Conservation (phyloP, 257 asterid species). For the Paraleonurus japonicus region DNA sequence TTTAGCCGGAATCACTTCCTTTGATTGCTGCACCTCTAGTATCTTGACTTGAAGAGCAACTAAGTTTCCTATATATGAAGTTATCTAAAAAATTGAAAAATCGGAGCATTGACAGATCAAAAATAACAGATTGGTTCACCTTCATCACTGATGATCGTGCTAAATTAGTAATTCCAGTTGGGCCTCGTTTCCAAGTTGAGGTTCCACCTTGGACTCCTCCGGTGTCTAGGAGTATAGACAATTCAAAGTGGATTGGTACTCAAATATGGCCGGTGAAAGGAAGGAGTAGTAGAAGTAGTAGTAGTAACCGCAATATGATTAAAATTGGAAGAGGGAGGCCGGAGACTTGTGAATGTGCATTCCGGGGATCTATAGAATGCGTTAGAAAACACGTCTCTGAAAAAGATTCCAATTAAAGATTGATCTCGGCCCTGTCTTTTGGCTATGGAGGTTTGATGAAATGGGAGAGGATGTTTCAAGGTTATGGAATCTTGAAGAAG, state of each 20-base stretch:
- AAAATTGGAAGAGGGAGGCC: conserved; percentile 32
- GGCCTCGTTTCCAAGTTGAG: conserved; percentile 39
- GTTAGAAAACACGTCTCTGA: conserved; percentile 23
- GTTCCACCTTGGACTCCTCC: conserved; percentile 28
- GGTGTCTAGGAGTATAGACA: background rate
- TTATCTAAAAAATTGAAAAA: background rate
- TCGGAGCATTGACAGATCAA: background rate
- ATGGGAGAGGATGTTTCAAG: conserved; percentile 41
- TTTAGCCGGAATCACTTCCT: background rate
- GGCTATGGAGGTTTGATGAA: conserved; percentile 35
- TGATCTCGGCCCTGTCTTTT: conserved; percentile 26
- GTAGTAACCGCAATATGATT: background rate
- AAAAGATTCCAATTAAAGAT: conserved; percentile 12
- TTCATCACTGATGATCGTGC: conserved; percentile 26
- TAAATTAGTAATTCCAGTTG: conserved; percentile 28
- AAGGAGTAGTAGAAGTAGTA: background rate
- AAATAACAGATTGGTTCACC: conserved; percentile 21
- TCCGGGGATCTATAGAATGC: conserved; percentile 22
- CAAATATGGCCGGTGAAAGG: conserved; percentile 26
- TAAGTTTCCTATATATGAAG: conserved; percentile 10
- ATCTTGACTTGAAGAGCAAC: background rate
- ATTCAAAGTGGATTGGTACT: conserved; percentile 26
- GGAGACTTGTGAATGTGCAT: conserved; percentile 23
- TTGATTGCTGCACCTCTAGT: background rate
- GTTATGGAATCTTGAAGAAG: conserved; percentile 36